phyloP scores from a whole-genome alignment of 1,139 yeast genomes.

The Suhomyces bribrorum region DNA sequence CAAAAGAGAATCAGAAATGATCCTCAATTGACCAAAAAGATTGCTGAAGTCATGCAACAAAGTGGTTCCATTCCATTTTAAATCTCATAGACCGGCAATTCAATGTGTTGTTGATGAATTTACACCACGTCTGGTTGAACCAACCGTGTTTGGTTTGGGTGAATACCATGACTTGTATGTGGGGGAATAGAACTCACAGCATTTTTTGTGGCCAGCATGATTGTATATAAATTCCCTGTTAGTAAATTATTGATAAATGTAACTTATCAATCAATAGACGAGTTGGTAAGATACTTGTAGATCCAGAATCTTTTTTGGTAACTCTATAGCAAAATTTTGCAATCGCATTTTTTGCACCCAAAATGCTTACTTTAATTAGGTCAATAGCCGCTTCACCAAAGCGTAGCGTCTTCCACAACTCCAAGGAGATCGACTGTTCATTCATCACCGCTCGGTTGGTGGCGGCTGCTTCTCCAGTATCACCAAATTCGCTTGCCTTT shows the following conservation, averaged over 20 bases:
- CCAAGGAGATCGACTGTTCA: constrained; percentile 55
- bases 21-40: constrained; percentile 54
- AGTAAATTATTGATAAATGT: neutral
- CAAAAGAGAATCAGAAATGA: constrained; percentile 72
- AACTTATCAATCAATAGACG: neutral
- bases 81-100: constrained; percentile 2
- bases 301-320: neutral
- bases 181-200: too few relatives aligned
- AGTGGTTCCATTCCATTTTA: constrained; percentile 17
- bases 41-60: constrained; percentile 47
- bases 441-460: constrained; percentile 61
- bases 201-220: neutral
- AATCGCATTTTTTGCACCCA: constrained; percentile 7
- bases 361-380: constrained; percentile 14
- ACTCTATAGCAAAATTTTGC: neutral
- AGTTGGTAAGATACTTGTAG: neutral
- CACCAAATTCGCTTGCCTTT: constrained; percentile 40
- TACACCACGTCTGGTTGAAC: neutral
- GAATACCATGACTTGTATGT: too few relatives aligned
- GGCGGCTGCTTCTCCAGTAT: constrained; percentile 75
- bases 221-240: neutral
- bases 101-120: neutral
- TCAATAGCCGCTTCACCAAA: constrained; percentile 32
- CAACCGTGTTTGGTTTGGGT: too few relatives aligned
- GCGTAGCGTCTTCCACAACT: constrained; percentile 19